These are phyloP conservation scores for Sinapis alba DNA, from an alignment of 441 rosid species.

Conservation along the genomic window DNA sequence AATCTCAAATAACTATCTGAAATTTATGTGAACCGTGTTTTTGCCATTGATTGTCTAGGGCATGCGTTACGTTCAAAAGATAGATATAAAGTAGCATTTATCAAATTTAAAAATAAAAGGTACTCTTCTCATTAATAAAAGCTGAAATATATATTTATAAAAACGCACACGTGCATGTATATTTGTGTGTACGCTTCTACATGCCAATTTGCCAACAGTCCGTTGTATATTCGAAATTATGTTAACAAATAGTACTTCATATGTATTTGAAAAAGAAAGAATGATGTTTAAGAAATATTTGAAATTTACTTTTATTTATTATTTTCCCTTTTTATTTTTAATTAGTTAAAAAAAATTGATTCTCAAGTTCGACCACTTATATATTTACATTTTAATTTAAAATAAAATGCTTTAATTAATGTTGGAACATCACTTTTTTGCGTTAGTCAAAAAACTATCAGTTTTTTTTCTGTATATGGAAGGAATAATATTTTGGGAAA, in stretches of 20 bases:
- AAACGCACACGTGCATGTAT: neutral
- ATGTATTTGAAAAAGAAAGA: no score
- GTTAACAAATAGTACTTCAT: neutral
- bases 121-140: neutral
- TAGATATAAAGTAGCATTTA: neutral
- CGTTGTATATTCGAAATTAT: neutral
- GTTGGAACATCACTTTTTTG: no score
- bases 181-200: slow-evolving; percentile 13
- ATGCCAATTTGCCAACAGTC: slow-evolving; percentile 1
- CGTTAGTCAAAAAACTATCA: no score
- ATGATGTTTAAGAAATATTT: no score
- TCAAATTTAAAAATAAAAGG: neutral
- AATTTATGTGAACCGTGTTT: slow-evolving; percentile 4
- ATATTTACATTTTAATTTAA: no score
- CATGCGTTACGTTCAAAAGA: slow-evolving; percentile 19
- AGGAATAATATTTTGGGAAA: no score
- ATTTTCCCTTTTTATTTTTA: no score
- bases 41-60: neutral
- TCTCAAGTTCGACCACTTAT: no score
- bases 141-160: neutral
- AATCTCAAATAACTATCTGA: neutral
- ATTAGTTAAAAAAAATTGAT: no score
- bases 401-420: no score
- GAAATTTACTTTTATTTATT: no score
- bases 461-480: no score